Percentiles rank a stretch among this genome's conserved stretches.
phyloP scores from a whole-genome alignment of 495 filamentous ascomycete genomes.

The Aspergillus panamensis region DNA sequence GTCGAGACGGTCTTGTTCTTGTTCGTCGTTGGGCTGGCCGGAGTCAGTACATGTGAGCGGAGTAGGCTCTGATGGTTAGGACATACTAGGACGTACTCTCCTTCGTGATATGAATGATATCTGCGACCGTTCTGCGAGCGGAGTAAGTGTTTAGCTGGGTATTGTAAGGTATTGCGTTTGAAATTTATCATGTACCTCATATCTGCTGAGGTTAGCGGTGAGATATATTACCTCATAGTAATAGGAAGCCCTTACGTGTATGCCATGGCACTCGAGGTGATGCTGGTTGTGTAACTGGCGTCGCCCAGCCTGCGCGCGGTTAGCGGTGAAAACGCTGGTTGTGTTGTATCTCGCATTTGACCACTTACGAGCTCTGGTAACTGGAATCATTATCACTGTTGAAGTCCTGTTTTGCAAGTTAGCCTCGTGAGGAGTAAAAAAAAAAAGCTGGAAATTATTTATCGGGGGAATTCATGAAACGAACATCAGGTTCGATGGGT shows the following conservation, averaged over 20 bases:
- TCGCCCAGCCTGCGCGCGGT: conserved; percentile 23
- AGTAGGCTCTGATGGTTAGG: neutral
- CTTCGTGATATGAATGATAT: conserved; percentile 33
- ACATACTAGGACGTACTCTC: conserved; percentile 32
- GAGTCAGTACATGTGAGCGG: neutral
- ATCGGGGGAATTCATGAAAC: too few relatives aligned
- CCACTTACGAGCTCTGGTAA: conserved; percentile 34
- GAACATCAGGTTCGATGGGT: conserved; percentile 34
- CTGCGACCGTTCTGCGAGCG: conserved; percentile 32
- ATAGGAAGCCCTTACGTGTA: conserved; percentile 36
- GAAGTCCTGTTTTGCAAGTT: conserved; percentile 18
- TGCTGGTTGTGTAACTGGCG: conserved; percentile 34
- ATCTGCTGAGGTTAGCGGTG: conserved; percentile 22
- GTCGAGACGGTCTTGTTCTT: conserved; percentile 70
- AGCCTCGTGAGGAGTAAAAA: neutral
- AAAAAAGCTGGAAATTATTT: neutral
- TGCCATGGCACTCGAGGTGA: conserved; percentile 41
- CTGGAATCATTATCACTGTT: conserved; percentile 29
- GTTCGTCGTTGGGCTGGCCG: conserved; percentile 41
- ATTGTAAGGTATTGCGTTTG: neutral
- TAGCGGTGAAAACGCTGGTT: neutral
- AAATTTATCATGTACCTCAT: conserved; percentile 29
- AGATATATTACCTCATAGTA: neutral
- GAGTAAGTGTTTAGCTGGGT: neutral
- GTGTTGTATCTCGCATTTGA: neutral